Evolutionary conservation across 208 protist genomes (phyloP).

Genomic region (Trypanosoma melophagium): DNA sequence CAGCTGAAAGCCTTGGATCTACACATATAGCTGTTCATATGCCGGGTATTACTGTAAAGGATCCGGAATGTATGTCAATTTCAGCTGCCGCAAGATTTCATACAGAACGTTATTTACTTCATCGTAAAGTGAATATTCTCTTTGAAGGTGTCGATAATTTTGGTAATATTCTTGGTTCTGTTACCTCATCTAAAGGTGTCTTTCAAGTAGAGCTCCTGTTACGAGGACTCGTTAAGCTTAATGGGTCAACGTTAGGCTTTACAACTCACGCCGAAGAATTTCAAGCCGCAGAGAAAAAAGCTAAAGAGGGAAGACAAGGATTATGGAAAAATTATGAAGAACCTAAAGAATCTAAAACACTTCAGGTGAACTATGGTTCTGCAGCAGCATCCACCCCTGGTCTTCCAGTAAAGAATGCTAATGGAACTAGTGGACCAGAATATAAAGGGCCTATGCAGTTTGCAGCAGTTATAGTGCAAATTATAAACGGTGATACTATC

Average conservation of each 20-base stretch:
- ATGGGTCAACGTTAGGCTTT: slow-evolving; percentile 53
- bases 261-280: slow-evolving; percentile 47
- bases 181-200: slow-evolving; percentile 74
- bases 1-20: slow-evolving; percentile 46
- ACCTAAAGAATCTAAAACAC: slow-evolving; percentile 1
- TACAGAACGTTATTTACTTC: slow-evolving; percentile 73
- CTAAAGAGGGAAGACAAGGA: slow-evolving; percentile 48
- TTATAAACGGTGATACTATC: slow-evolving; percentile 82
- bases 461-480: slow-evolving; percentile 69
- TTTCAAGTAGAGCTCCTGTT: slow-evolving; percentile 88
- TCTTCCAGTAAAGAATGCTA: slow-evolving; percentile 45
- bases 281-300: slow-evolving; percentile 54
- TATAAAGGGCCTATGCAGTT: slow-evolving; percentile 72
- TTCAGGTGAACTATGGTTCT: slow-evolving; percentile 16
- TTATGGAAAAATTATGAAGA: slow-evolving; percentile 65
- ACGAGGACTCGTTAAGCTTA: slow-evolving; percentile 71
- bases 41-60: slow-evolving; percentile 74
- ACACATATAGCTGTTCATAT: slow-evolving; percentile 76
- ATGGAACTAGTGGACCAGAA: slow-evolving; percentile 40
- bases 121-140: slow-evolving; percentile 78
- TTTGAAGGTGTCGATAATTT: slow-evolving; percentile 79
- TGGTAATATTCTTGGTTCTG: slow-evolving; percentile 77
- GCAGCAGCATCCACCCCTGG: slow-evolving; percentile 29
- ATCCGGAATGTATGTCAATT: slow-evolving; percentile 37
- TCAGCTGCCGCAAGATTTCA: slow-evolving; percentile 57